Evolutionary conservation across 208 protist species (phyloP).

Genomic region (Spongospora subterranea): DNA sequence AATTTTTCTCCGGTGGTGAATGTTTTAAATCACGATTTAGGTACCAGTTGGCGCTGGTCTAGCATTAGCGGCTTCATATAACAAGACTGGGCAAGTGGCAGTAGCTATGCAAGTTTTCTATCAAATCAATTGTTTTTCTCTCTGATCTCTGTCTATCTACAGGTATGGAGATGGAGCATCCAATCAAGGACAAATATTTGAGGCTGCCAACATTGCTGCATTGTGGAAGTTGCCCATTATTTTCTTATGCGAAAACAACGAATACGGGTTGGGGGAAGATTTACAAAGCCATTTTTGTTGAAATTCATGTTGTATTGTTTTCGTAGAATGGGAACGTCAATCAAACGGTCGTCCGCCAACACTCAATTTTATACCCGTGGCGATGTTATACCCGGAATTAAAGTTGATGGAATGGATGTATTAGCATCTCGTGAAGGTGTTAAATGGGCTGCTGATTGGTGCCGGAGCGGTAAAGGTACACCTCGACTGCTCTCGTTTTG

Average conservation of each 20-base stretch:
- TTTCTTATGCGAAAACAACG: constrained; percentile 96
- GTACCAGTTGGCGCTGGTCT: constrained; percentile 92
- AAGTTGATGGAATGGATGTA: constrained; percentile 95
- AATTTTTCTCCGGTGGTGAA: neutral
- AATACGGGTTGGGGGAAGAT: no score
- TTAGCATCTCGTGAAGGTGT: constrained; percentile 88
- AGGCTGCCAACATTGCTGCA: constrained; percentile 96
- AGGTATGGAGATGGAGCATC: constrained; percentile 95
- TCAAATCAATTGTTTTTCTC: neutral
- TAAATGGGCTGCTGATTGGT: constrained; percentile 64
- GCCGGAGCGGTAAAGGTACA: constrained; percentile 62
- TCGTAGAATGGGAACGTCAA: constrained; percentile 96
- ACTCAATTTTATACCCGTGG: constrained; percentile 93
- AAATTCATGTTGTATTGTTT: constrained; percentile 59
- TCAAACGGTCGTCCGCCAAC: constrained; percentile 84
- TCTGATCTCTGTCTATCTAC: neutral
- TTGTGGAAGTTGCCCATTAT: constrained; percentile 94
- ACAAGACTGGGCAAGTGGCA: constrained; percentile 74
- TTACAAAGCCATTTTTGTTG: neutral
- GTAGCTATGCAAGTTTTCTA: constrained; percentile 81
- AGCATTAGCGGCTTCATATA: constrained; percentile 82
- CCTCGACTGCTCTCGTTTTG: no score
- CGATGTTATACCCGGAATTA: constrained; percentile 91
- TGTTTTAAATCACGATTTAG: constrained; percentile 69
- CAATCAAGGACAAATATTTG: constrained; percentile 96